Evolutionary conservation across 2,329 filamentous ascomycete species (phyloP).

Genomic region (Alternaria sp.): DNA sequence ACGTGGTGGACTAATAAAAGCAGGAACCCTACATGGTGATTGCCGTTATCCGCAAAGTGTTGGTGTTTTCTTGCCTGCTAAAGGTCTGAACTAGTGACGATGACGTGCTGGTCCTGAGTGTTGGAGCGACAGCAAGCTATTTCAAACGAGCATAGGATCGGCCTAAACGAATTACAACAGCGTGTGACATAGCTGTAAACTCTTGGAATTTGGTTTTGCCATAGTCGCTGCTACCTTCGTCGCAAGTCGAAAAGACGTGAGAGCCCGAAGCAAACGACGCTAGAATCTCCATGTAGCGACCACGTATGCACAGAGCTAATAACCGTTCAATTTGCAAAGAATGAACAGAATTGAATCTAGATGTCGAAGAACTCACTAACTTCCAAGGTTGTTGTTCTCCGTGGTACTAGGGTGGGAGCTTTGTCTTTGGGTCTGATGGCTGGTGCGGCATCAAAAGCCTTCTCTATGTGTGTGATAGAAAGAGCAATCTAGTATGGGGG

Average conservation of each 20-base stretch:
- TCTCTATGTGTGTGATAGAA: no score
- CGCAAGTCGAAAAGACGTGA: neutral
- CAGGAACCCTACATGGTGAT: constrained; percentile 4
- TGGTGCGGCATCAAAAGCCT: no score
- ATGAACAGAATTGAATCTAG: neutral
- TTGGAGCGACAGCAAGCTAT: constrained; percentile 4
- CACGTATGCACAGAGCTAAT: constrained; percentile 1
- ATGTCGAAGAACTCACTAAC: neutral
- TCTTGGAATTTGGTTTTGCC: neutral
- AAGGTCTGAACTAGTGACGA: neutral
- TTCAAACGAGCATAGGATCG: neutral
- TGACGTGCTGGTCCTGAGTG: neutral
- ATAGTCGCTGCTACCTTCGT: neutral
- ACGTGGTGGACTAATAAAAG: neutral
- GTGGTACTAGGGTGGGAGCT: no score
- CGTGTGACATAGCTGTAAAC: neutral
- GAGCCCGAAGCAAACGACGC: neutral
- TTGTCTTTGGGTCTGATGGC: no score
- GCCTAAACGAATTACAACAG: neutral
- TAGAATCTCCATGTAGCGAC: constrained; percentile 5
- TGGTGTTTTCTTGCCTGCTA: neutral
- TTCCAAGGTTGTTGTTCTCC: neutral
- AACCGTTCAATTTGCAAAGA: neutral
- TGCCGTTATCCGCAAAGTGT: constrained; percentile 7
- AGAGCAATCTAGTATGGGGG: no score